phyloP scores from a whole-genome alignment of 371 early-diverging fungal species.

The Paraphysoderma sedebokerense region DNA sequence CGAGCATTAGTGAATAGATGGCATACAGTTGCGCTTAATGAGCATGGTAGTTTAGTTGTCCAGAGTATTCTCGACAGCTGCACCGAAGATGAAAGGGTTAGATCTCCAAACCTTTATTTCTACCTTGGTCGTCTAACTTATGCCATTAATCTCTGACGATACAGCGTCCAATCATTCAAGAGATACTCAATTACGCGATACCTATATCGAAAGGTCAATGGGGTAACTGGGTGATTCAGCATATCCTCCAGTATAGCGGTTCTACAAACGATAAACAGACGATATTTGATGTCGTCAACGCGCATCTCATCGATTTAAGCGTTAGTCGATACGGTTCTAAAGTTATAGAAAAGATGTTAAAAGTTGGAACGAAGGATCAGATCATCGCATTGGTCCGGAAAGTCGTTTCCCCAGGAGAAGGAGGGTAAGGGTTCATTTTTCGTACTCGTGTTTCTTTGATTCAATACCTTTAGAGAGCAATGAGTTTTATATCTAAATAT shows the following conservation, averaged over 20 bases:
- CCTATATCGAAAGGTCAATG: slow-evolving; percentile 52
- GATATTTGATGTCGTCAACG: too few species aligned
- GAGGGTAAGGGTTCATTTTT: too few species aligned
- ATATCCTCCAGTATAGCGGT: slow-evolving; percentile 47
- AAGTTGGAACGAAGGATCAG: too few species aligned
- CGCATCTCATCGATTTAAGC: too few species aligned
- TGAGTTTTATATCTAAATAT: too few species aligned
- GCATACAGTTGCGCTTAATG: slow-evolving; percentile 51
- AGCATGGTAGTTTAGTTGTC: slow-evolving; percentile 60
- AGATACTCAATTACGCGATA: slow-evolving; percentile 34
- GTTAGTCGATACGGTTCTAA: too few species aligned
- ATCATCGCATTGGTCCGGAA: too few species aligned
- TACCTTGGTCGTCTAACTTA: neutral
- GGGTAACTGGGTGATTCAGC: slow-evolving; percentile 68
- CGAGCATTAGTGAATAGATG: slow-evolving; percentile 35
- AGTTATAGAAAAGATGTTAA: too few species aligned
- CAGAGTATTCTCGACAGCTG: slow-evolving; percentile 64
- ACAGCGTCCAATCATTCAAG: slow-evolving; percentile 32
- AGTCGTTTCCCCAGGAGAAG: too few species aligned
- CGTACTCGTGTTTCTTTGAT: too few species aligned
- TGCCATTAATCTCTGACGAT: neutral
- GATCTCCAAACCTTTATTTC: too few species aligned
- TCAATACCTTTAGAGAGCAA: too few species aligned
- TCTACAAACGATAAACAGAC: slow-evolving; percentile 24
- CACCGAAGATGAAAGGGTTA: slow-evolving; percentile 35